Evolutionary conservation across 805 yeast species (phyloP).

Genomic region (Myxozyma vanderwaltii): DNA sequence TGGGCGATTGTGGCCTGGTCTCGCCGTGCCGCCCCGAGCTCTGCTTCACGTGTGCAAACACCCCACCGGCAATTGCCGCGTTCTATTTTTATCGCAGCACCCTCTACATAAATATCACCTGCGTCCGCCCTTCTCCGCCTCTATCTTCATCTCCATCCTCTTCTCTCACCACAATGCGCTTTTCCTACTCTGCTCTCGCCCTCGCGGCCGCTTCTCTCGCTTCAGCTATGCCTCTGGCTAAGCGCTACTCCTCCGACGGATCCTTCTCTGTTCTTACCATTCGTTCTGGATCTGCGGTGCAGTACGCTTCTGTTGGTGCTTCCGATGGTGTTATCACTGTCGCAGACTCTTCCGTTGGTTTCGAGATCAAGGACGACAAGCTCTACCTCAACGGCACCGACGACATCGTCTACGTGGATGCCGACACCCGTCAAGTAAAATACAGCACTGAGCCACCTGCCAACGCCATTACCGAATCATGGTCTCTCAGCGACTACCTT

Average conservation of each 20-base stretch:
- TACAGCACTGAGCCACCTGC: constrained; percentile 13
- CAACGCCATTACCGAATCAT: constrained; percentile 9
- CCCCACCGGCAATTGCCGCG: too few species aligned
- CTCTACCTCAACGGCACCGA: constrained; percentile 17
- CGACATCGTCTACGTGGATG: constrained; percentile 22
- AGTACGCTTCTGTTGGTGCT: constrained; percentile 19
- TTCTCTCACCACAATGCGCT: not conserved
- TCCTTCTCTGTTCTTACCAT: constrained; percentile 17
- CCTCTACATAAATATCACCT: too few species aligned
- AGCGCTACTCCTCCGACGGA: constrained; percentile 4
- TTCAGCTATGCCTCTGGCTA: not conserved
- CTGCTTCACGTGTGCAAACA: too few species aligned
- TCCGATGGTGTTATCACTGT: constrained; percentile 18
- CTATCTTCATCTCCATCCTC: not conserved
- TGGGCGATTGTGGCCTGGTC: too few species aligned
- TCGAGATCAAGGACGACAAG: constrained; percentile 12
- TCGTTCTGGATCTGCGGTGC: constrained; percentile 23
- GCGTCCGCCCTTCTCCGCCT: too few species aligned
- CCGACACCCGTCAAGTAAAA: constrained; percentile 13
- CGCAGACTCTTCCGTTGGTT: not conserved
- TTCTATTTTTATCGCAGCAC: too few species aligned
- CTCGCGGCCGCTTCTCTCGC: not conserved
- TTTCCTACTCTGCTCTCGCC: constrained; percentile 1
- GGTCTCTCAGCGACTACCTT: constrained; percentile 17
- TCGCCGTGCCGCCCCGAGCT: too few species aligned